Conservation (phyloP, 208 protist genomes). For the Herpetomonas samuelpessoai region DNA sequence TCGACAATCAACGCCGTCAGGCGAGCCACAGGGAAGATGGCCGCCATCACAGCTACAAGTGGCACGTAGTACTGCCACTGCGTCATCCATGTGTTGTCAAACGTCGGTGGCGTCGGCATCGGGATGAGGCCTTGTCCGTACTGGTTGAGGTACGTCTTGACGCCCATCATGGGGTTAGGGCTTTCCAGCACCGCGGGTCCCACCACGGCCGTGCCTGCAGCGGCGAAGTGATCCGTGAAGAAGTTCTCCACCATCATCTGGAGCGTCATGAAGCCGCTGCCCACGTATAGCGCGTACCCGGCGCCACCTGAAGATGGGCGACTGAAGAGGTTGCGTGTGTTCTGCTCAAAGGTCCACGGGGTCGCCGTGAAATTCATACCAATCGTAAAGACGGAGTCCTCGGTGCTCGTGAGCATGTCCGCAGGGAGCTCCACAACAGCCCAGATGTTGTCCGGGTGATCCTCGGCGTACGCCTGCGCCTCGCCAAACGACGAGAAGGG, state of each 20-base stretch:
- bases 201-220: constrained; percentile 8
- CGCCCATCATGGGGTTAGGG: constrained; percentile 12
- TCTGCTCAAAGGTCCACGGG: constrained; percentile 45
- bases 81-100: constrained; percentile 51
- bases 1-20: constrained; percentile 68
- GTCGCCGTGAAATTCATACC: constrained; percentile 89
- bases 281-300: constrained; percentile 63
- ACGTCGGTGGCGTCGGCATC: constrained; percentile 50
- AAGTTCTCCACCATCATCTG: constrained; percentile 72
- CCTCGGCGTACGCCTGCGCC: constrained; percentile 50
- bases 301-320: constrained; percentile 29
- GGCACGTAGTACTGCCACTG: constrained; percentile 71
- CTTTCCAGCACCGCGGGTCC: not conserved
- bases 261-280: constrained; percentile 79
- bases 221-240: constrained; percentile 20
- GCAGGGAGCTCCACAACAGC: constrained; percentile 59
- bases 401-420: constrained; percentile 9
- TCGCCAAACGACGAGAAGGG: constrained; percentile 35
- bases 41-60: constrained; percentile 67
- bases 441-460: constrained; percentile 60
- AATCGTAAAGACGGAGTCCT: constrained; percentile 57
- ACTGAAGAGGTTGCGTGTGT: constrained; percentile 32
- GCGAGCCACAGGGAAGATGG: constrained; percentile 65
- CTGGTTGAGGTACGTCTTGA: constrained; percentile 34
- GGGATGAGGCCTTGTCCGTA: constrained; percentile 38